These are phyloP conservation scores for Silene latifolia DNA, from an alignment of 148 eudicot genomes.

Conservation along the genomic window DNA sequence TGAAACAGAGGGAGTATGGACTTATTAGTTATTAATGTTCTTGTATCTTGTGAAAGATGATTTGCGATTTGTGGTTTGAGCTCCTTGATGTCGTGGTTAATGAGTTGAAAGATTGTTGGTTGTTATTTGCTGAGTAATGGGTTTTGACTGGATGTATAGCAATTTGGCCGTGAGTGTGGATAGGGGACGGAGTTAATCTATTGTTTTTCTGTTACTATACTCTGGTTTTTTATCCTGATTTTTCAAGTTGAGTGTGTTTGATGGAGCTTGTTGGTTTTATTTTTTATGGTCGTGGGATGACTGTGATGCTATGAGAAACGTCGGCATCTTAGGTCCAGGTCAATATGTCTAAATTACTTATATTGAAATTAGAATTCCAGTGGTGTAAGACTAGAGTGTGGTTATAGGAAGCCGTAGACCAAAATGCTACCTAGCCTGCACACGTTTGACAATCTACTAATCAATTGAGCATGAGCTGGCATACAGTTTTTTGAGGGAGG, in stretches of 20 bases:
- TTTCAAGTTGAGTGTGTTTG: neutral
- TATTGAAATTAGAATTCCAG: neutral
- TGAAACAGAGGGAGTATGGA: too few relatives aligned
- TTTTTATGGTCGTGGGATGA: neutral
- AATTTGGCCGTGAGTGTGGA: neutral
- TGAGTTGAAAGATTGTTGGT: neutral
- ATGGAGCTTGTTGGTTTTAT: neutral
- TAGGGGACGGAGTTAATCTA: neutral
- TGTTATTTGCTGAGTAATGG: neutral
- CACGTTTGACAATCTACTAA: neutral
- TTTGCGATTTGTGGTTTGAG: too few relatives aligned
- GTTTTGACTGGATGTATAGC: neutral
- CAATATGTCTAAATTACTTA: neutral
- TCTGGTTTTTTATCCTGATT: neutral
- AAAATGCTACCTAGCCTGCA: neutral
- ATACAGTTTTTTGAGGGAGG: neutral
- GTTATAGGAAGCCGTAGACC: neutral
- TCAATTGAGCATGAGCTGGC: neutral
- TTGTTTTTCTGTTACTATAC: neutral
- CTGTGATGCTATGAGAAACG: neutral
- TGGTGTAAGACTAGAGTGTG: neutral
- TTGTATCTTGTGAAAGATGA: too few relatives aligned
- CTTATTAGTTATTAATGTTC: too few relatives aligned
- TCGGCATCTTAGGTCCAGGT: neutral
- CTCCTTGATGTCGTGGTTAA: neutral